phyloP scores from a whole-genome alignment of 768 basidiomycete genomes.

The Termitomyces sp. region DNA sequence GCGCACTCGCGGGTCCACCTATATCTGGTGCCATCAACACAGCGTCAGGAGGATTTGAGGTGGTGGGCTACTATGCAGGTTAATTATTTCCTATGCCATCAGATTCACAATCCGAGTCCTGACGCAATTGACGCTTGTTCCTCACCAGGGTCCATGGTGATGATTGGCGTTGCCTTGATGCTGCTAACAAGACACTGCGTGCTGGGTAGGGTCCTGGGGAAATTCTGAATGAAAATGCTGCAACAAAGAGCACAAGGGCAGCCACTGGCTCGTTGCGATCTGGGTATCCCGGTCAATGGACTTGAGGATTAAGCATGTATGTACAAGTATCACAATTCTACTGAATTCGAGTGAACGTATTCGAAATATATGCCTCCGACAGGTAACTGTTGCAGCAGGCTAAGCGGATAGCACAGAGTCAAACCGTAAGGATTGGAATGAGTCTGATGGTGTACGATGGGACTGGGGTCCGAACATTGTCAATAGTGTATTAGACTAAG shows the following conservation, averaged over 20 bases:
- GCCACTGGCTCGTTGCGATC: neutral
- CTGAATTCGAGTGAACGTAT: neutral
- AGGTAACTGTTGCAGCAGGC: too few relatives aligned
- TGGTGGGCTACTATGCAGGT: conserved; percentile 39
- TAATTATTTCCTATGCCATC: neutral
- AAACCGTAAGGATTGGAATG: too few relatives aligned
- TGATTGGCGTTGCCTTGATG: conserved; percentile 17
- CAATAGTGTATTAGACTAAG: too few relatives aligned
- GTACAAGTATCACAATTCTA: neutral
- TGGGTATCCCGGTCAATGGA: neutral
- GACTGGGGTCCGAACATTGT: too few relatives aligned
- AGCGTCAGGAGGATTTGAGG: conserved; percentile 49
- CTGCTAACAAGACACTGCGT: conserved; percentile 16
- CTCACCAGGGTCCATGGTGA: conserved; percentile 17
- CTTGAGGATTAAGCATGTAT: neutral
- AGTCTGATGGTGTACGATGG: too few relatives aligned
- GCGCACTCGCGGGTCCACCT: conserved; percentile 67
- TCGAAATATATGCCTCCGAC: neutral
- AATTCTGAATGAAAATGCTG: conserved; percentile 10
- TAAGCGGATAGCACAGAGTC: too few relatives aligned
- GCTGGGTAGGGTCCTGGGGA: conserved; percentile 14
- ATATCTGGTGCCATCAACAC: conserved; percentile 68
- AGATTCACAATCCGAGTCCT: neutral
- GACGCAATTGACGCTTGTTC: neutral
- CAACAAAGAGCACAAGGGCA: too few relatives aligned